phyloP scores from a whole-genome alignment of 164 flowering plant species.

The Saururus chinensis region DNA sequence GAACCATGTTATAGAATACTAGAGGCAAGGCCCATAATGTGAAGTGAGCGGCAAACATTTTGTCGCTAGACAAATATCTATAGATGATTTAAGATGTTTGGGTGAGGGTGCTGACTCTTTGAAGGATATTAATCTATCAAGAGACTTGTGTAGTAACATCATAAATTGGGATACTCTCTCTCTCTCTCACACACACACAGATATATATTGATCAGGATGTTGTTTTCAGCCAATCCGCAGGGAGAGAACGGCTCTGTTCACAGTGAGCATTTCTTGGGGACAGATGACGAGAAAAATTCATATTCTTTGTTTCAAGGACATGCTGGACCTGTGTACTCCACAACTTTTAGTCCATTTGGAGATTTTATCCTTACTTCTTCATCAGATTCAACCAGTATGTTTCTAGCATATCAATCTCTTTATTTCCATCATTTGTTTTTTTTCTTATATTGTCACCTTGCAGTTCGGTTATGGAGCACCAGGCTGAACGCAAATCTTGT shows the following conservation, averaged over 20 bases:
- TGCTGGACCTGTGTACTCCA: slow-evolving; percentile 88
- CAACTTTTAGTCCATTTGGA: slow-evolving; percentile 84
- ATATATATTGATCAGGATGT: neutral
- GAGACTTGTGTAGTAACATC: too few relatives aligned
- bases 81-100: too few relatives aligned
- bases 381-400: slow-evolving; percentile 81
- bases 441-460: slow-evolving; percentile 9
- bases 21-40: too few relatives aligned
- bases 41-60: too few relatives aligned
- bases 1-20: too few relatives aligned
- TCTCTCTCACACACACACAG: too few relatives aligned
- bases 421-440: slow-evolving; percentile 1
- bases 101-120: too few relatives aligned
- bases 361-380: slow-evolving; percentile 92
- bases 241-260: slow-evolving; percentile 52
- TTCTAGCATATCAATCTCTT: slow-evolving; percentile 3
- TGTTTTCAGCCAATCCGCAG: slow-evolving; percentile 51
- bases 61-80: too few relatives aligned
- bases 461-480: slow-evolving; percentile 96
- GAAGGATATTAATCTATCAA: too few relatives aligned
- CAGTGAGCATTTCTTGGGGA: slow-evolving; percentile 29
- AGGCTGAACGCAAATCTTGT: slow-evolving; percentile 94
- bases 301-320: slow-evolving; percentile 89
- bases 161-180: too few relatives aligned
- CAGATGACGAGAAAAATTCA: slow-evolving; percentile 52